phyloP scores from a whole-genome alignment of 2,329 filamentous ascomycete species.

The Penicillium thymicola region DNA sequence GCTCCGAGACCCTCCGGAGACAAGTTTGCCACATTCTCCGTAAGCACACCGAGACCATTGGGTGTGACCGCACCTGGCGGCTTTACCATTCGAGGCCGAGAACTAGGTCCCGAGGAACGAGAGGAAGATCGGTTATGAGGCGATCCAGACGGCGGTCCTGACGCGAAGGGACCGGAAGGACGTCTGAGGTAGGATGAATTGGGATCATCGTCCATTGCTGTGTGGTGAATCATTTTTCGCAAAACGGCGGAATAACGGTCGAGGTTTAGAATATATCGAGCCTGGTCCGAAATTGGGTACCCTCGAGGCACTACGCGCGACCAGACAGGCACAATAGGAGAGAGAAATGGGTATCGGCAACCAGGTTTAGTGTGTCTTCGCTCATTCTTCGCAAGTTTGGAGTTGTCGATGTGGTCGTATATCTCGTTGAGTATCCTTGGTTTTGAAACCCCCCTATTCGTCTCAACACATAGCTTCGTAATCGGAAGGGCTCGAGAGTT shows the following conservation, averaged over 20 bases:
- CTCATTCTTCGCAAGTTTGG: constrained; percentile 14
- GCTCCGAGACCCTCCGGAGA: constrained; percentile 14
- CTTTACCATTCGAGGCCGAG: constrained; percentile 19
- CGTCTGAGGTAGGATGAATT: constrained; percentile 20
- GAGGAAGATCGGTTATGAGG: constrained; percentile 19
- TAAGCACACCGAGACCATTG: constrained; percentile 17
- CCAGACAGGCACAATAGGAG: background rate
- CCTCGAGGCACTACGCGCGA: constrained; percentile 7
- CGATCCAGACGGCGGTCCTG: constrained; percentile 9
- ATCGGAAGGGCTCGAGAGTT: background rate
- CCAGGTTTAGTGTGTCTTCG: constrained; percentile 2
- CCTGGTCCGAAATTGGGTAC: background rate
- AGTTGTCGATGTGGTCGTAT: background rate
- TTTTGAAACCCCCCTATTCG: background rate
- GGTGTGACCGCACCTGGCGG: constrained; percentile 14
- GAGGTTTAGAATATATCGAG: background rate
- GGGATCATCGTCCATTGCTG: constrained; percentile 22
- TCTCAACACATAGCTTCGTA: constrained; percentile 14
- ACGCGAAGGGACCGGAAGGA: constrained; percentile 17
- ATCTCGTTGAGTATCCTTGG: background rate
- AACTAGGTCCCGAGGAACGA: constrained; percentile 19
- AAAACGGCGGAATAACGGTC: background rate
- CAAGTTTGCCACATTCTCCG: constrained; percentile 16
- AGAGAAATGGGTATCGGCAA: constrained; percentile 7
- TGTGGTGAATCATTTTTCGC: constrained; percentile 25